Evolutionary conservation across 1,139 yeast species (phyloP).

Genomic region (Eremothecium cymbalariae): DNA sequence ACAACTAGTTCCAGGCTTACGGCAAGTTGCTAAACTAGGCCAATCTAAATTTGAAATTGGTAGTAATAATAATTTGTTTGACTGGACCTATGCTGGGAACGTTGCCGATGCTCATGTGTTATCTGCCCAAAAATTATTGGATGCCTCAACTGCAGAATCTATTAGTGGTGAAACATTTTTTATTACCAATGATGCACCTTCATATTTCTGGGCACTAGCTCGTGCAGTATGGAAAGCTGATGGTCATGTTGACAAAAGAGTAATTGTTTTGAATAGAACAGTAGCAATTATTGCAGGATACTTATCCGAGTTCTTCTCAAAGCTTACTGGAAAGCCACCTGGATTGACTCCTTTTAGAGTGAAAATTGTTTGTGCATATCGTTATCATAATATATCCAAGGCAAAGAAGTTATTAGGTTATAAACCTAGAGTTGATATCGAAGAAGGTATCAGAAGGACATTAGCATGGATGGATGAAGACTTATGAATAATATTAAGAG

Average conservation of each 20-base stretch:
- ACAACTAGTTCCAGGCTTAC: slow-evolving; percentile 87
- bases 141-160: slow-evolving; percentile 33
- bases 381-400: slow-evolving; percentile 86
- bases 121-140: slow-evolving; percentile 71
- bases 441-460: slow-evolving; percentile 73
- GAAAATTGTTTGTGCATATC: slow-evolving; percentile 83
- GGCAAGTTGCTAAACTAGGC: slow-evolving; percentile 73
- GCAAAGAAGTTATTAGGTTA: slow-evolving; percentile 77
- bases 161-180: slow-evolving; percentile 86
- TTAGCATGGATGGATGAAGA: slow-evolving; percentile 84
- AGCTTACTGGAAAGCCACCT: slow-evolving; percentile 70
- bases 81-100: slow-evolving; percentile 98
- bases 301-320: slow-evolving; percentile 64
- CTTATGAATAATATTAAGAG: not conserved
- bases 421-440: slow-evolving; percentile 69
- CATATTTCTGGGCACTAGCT: slow-evolving; percentile 96
- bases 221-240: slow-evolving; percentile 96
- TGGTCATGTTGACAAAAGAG: slow-evolving; percentile 66
- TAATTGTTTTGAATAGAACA: slow-evolving; percentile 61
- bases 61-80: slow-evolving; percentile 85
- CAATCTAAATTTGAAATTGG: slow-evolving; percentile 93
- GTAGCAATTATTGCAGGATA: slow-evolving; percentile 77
- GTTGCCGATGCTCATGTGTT: slow-evolving; percentile 95
- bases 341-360: slow-evolving; percentile 97
- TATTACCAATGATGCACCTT: slow-evolving; percentile 87